Percentiles rank a stretch among this genome's conserved stretches.
These are phyloP conservation scores for Arxiozyma telluris DNA, from an alignment of 1,139 yeast species.

Conservation along the genomic window DNA sequence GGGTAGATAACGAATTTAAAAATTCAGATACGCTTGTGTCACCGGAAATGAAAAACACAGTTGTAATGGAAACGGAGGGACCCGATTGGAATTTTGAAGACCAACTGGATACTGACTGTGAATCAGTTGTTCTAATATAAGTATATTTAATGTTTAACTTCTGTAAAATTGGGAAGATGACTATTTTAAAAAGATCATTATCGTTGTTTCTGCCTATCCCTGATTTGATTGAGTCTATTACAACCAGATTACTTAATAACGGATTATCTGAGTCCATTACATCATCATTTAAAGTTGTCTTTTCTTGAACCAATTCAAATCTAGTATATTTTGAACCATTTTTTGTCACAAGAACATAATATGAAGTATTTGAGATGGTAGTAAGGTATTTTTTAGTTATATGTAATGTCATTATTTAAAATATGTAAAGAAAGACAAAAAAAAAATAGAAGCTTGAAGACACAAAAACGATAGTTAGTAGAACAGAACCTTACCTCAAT, in stretches of 20 bases:
- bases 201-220: slow-evolving; percentile 42
- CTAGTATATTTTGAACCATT: slow-evolving; percentile 9
- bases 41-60: slow-evolving; percentile 65
- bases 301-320: slow-evolving; percentile 7
- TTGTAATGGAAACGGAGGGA: slow-evolving; percentile 11
- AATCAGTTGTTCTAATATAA: slow-evolving; percentile 36
- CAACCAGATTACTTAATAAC: slow-evolving; percentile 8
- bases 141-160: slow-evolving; percentile 32
- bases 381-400: slow-evolving; percentile 4
- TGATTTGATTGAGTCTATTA: slow-evolving; percentile 50
- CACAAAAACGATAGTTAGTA: too few relatives aligned
- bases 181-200: slow-evolving; percentile 36
- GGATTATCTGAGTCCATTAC: not conserved
- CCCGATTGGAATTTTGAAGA: not conserved
- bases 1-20: slow-evolving; percentile 42
- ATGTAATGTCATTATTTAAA: not conserved
- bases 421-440: not conserved
- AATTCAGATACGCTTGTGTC: slow-evolving; percentile 81
- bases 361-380: slow-evolving; percentile 4
- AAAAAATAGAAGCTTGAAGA: too few relatives aligned
- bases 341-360: slow-evolving; percentile 7
- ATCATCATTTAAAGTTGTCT: not conserved
- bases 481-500: not conserved
- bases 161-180: slow-evolving; percentile 41
- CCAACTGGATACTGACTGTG: slow-evolving; percentile 29